Base-by-base conservation (phyloP, 768 basidiomycete genomes). In the Lactarius tabidus region DNA sequence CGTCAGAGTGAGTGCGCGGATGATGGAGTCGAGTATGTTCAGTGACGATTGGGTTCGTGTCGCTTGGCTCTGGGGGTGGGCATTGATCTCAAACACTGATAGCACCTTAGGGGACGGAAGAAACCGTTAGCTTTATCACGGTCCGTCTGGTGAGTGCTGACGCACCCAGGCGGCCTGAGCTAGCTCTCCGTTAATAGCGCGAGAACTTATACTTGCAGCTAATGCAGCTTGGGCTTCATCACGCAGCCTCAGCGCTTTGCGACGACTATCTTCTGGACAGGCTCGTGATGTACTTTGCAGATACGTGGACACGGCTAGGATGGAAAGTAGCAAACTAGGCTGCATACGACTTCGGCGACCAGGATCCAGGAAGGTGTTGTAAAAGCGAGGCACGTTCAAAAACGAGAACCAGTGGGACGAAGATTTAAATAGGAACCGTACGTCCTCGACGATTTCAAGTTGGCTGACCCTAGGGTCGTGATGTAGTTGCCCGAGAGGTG, bases 131-230 rank as follows among this genome's bases (percentile, higher is more conserved):
- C 58, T 26, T 56, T 29, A 59, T 48, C 28, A 51, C 17, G 1
- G 0, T n/a, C 31, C n/a, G 18, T 17, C 48, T 6, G 18, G 43
- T 15, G 45, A 53, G 9, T 14, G 18, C 23, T 12, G 10, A 72
- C 83, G 69, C 73, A 90, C 89, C 87, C 87, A 91, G 62, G 88
- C 86, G 41, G 89, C 87, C 74, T 91, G 87, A 15, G 85, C 88
- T 8, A 91, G 80, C 36, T 83, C 84, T 70, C 88, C 85, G 68
- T 91, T 88, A 17, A 91, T 80, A 85, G 87, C 88, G 20, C 84
- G 82, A 52, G 86, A 82, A 71, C 83, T 86, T 64, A 88, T 75
- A 71, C 89, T 90, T 28, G 86, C 85, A 66, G 91, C 88, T 67
- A 91, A 75, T 14, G 86, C 83, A 57, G 81, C 79, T 72, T 89